Evolutionary conservation across 768 basidiomycete species (phyloP), one percentile per base, ranked within the genome.

Genomic region (Collybia nuda): DNA sequence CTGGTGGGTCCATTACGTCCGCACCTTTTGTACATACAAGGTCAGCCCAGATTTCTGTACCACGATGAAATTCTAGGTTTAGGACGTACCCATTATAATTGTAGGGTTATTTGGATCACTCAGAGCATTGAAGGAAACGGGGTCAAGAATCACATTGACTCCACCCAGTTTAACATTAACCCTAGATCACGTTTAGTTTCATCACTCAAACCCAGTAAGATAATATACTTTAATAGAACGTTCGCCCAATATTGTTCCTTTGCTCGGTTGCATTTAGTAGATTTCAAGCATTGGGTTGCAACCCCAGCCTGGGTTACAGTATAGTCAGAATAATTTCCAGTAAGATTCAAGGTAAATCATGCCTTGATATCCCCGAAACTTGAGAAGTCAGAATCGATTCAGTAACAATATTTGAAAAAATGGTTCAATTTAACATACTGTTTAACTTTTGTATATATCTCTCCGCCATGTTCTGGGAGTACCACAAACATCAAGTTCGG

Each of bases 131-230:
- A 82, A 82, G 0, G 81, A 80, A 3, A 71, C 66, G 0, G 83
- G 76, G 26, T 88, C 84, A 0, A 88, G 86, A 21, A 92, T 75
- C 0, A 79, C 75, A 58, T 93, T 93, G 61, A 92, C 83, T 0
- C 91, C 90, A 3, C 89, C 90, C 0, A 93, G 76, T 63, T 93
- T 93, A 4, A 86, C 88, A 50, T 93, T 93, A 48, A 92, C 75
- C 62, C 90, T 92, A 47, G 11, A 21, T 19, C 2, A 18, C 17
- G 3, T 29, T 36, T 12, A 28, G 53, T 53, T 28, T 39, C 21
- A 38, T 12, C 44, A 9, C 37, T 40, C 15, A 7, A 14, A 24
- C 35, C 5, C 18, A 4, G 3, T 28, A 24, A 14, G 36, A 14
- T 18, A 11, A 67, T 83, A 40, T 54, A 90, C 90, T 93, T 92